Conservation (phyloP, 2,329 filamentous ascomycete genomes). For the Trichoderma afroharzianum region DNA sequence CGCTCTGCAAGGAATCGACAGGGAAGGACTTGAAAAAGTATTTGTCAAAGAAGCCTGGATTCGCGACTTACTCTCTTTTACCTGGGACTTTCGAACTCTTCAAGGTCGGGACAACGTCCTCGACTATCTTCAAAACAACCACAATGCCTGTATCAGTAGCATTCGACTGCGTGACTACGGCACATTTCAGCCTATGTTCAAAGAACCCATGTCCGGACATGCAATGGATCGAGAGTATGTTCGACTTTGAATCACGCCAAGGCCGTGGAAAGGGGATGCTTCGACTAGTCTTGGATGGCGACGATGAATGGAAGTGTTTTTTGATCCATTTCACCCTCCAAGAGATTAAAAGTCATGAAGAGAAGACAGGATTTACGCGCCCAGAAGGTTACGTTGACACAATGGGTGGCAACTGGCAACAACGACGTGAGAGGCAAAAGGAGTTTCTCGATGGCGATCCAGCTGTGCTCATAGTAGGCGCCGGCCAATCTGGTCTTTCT, state of each 20-base stretch:
- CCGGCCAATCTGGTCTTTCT: neutral
- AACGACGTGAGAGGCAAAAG: neutral
- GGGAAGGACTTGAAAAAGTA: neutral
- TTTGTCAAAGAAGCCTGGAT: conserved; percentile 46
- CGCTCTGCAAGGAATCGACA: neutral
- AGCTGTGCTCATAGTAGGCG: neutral
- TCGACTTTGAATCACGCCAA: conserved; percentile 23
- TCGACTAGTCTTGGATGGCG: neutral
- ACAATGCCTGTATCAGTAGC: neutral
- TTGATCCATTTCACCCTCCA: neutral
- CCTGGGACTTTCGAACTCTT: conserved; percentile 49
- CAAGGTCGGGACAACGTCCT: conserved; percentile 22
- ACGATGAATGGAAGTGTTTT: neutral
- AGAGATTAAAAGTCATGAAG: neutral
- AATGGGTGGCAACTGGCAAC: neutral
- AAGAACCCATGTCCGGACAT: neutral
- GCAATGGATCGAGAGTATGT: conserved; percentile 46
- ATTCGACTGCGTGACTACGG: neutral
- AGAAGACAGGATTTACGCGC: neutral
- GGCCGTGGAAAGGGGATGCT: neutral
- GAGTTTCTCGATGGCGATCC: conserved; percentile 3
- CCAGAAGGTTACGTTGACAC: neutral
- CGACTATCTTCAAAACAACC: neutral
- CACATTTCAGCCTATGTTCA: neutral
- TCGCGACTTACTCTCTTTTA: conserved; percentile 51